These are phyloP conservation scores for Phytophthora syringae DNA, from an alignment of 352 stramenopile genomes.

Conservation along the genomic window DNA sequence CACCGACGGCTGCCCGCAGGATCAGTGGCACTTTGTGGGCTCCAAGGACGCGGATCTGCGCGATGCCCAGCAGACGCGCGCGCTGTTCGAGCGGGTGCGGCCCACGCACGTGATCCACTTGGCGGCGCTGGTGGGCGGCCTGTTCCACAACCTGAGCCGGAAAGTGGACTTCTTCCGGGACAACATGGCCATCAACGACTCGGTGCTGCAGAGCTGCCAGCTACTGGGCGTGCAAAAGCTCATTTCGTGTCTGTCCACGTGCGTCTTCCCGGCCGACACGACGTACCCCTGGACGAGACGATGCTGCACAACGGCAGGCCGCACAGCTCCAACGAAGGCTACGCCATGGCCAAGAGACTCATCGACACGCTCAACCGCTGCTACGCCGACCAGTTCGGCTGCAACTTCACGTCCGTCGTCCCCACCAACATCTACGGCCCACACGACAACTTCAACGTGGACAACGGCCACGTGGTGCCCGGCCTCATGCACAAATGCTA, in stretches of 20 bases:
- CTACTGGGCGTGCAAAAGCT: conserved; percentile 92
- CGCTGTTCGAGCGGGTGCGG: conserved; percentile 93
- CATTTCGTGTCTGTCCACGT: conserved; percentile 98
- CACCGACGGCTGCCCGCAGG: conserved; percentile 30
- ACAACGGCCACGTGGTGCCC: conserved; percentile 97
- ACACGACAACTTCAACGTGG: conserved; percentile 98
- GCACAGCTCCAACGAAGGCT: conserved; percentile 91
- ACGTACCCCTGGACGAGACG: conserved; percentile 98
- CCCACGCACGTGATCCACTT: conserved; percentile 99
- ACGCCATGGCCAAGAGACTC: conserved; percentile 98
- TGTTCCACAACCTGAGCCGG: conserved; percentile 84
- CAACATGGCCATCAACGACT: conserved; percentile 99
- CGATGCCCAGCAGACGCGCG: conserved; percentile 75
- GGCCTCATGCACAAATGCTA: conserved; percentile 99
- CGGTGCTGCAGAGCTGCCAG: conserved; percentile 97
- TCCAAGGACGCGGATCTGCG: conserved; percentile 96
- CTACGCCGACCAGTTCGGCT: conserved; percentile 96
- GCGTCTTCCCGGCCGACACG: conserved; percentile 99
- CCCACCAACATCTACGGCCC: conserved; percentile 99
- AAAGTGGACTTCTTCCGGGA: conserved; percentile 99
- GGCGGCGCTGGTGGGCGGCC: conserved; percentile 93
- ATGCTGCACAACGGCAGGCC: conserved; percentile 94
- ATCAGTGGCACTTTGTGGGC: conserved; percentile 95
- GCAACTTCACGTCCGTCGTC: conserved; percentile 98
- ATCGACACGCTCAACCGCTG: conserved; percentile 98